Evolutionary conservation across 768 basidiomycete species (phyloP), one percentile per base, ranked within the genome.

Genomic region (Tulasnella sp.): DNA sequence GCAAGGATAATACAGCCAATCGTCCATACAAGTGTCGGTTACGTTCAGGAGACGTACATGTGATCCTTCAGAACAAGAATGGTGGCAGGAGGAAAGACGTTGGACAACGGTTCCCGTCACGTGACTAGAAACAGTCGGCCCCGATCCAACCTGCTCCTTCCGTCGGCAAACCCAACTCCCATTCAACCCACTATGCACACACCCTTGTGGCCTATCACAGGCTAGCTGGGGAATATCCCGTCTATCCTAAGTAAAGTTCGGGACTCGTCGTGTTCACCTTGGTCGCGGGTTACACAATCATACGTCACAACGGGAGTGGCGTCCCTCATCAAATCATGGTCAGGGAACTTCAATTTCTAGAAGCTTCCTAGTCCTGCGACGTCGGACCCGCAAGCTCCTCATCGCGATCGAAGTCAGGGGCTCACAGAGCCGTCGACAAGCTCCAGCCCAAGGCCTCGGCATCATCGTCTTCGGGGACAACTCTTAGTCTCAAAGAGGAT

Each of bases 201-300:
- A n/a, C n/a, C n/a, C n/a, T n/a, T n/a, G n/a, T n/a, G n/a, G n/a
- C n/a, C n/a, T n/a, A n/a, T n/a, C n/a, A n/a, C n/a, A n/a, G n/a
- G n/a, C n/a, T 96, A 53, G 90, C 93, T 9, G 96, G 96, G 2
- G 96, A 94, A 1, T 99, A 98, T 72, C 86, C 98, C 62, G 90
- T 99, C 27, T 84, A 98, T 69, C 83, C 80, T 17, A 71, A 75
- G 5, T 90, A 87, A n/a, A n/a, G n/a, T 67, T 80, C 84, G 27
- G 96, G 94, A 49, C 71, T 88, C 59, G 92, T 93, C 42, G 77
- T 98, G 42, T 88, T 91, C 0, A 92, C 94, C 15, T 89, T 89
- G 9, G 90, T 91, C 19, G 80, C 96, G 37, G 98, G 98, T 72
- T 98, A 93, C 70, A 83, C 91, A 21, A 78, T 81, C 63, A 73